Percentiles rank a stretch among this genome's conserved stretches.
These are phyloP conservation scores for Mortierella sp. DNA, from an alignment of 371 early-diverging fungal genomes.

Conservation along the genomic window DNA sequence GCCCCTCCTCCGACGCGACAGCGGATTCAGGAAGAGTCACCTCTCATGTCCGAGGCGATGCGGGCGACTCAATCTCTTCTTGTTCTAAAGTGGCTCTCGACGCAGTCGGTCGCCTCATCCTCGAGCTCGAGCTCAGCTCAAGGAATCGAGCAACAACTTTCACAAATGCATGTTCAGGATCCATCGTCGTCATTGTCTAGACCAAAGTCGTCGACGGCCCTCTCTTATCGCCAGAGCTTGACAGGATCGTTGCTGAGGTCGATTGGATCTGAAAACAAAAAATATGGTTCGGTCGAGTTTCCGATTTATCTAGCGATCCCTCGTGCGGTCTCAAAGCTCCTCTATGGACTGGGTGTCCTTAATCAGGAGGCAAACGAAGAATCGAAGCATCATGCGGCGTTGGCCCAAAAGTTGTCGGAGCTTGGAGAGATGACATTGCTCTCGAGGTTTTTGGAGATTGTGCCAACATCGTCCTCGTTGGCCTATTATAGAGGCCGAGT, in stretches of 20 bases:
- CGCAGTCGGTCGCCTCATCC: slow-evolving; percentile 15
- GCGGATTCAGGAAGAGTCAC: slow-evolving; percentile 36
- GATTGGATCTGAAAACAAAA: slow-evolving; percentile 13
- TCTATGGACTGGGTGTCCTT: slow-evolving; percentile 30
- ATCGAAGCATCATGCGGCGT: slow-evolving; percentile 21
- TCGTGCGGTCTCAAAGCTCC: slow-evolving; percentile 34
- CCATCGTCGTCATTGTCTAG: not conserved
- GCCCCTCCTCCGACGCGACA: slow-evolving; percentile 18
- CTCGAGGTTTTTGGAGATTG: slow-evolving; percentile 32
- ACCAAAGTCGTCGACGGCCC: too few species aligned
- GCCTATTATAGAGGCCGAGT: slow-evolving; percentile 44
- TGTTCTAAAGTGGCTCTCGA: slow-evolving; percentile 43
- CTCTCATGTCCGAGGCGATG: slow-evolving; percentile 32
- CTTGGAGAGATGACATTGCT: slow-evolving; percentile 28
- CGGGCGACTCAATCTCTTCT: slow-evolving; percentile 25
- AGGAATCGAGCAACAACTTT: slow-evolving; percentile 30
- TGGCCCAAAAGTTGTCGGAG: slow-evolving; percentile 46
- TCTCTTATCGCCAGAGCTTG: slow-evolving; percentile 22
- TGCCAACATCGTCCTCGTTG: slow-evolving; percentile 26
- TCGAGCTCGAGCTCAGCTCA: not conserved
- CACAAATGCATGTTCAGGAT: slow-evolving; percentile 25
- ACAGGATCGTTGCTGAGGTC: slow-evolving; percentile 28
- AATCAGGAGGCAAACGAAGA: slow-evolving; percentile 9
- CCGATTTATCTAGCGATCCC: slow-evolving; percentile 45
- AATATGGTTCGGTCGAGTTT: slow-evolving; percentile 30